Percentiles rank a stretch among this genome's conserved stretches.
Conservation (phyloP, 805 yeast genomes). For the Nakazawaea pomicola region DNA sequence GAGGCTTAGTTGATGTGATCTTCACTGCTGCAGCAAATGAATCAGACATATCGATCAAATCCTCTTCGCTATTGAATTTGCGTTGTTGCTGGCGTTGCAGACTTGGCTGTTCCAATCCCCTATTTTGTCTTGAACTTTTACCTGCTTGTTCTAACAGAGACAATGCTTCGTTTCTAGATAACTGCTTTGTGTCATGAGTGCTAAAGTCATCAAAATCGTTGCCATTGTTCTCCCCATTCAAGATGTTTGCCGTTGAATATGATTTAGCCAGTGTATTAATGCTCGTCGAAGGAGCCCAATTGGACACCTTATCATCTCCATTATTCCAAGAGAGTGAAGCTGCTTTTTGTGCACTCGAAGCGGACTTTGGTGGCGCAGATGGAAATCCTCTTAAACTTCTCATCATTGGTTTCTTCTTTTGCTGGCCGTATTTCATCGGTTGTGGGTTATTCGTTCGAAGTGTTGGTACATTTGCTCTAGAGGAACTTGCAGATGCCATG, state of each 20-base stretch:
- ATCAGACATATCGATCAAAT: not conserved
- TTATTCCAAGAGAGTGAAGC: conserved; percentile 24
- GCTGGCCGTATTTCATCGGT: conserved; percentile 19
- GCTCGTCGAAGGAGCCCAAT: conserved; percentile 32
- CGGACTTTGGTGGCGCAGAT: not conserved
- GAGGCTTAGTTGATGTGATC: conserved; percentile 8
- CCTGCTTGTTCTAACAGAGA: conserved; percentile 23
- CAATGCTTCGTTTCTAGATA: conserved; percentile 22
- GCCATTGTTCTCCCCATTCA: conserved; percentile 3
- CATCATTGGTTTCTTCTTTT: conserved; percentile 16
- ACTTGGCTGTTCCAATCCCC: too few species aligned
- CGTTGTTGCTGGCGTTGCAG: too few species aligned
- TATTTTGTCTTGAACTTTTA: conserved; percentile 15
- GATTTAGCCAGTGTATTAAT: conserved; percentile 20
- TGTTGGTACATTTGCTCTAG: conserved; percentile 22
- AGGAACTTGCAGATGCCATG: conserved; percentile 13
- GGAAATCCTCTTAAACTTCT: conserved; percentile 5
- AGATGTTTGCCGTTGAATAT: conserved; percentile 20
- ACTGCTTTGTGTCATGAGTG: conserved; percentile 18
- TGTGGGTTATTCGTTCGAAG: conserved; percentile 24
- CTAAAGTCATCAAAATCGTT: conserved; percentile 14
- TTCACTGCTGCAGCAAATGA: not conserved
- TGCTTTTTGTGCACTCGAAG: conserved; percentile 26
- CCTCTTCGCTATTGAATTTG: conserved; percentile 4
- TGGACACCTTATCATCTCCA: conserved; percentile 16